Conservation (phyloP, 1,284 basidiomycete species). For the Ceratobasidium sp. region DNA sequence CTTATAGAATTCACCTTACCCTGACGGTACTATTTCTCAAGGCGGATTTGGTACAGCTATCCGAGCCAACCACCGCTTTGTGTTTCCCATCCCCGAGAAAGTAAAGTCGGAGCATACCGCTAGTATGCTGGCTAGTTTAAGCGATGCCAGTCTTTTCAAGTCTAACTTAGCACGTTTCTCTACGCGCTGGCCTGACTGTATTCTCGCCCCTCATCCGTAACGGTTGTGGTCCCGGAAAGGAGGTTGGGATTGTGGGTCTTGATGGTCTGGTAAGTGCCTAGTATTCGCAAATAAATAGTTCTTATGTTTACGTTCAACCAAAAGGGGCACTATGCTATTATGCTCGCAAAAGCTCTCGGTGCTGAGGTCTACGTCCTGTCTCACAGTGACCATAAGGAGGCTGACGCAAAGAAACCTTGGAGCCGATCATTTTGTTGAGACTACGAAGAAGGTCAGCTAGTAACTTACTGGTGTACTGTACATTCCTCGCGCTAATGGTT, state of each 20-base stretch:
- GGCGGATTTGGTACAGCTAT: slow-evolving; percentile 77
- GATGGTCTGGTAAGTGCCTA: slow-evolving; percentile 71
- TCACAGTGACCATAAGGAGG: slow-evolving; percentile 71
- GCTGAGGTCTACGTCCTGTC: slow-evolving; percentile 76
- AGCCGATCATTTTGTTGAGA: slow-evolving; percentile 67
- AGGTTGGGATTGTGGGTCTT: slow-evolving; percentile 75
- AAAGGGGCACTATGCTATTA: slow-evolving; percentile 68
- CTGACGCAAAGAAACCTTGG: slow-evolving; percentile 75
- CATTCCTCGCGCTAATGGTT: not conserved
- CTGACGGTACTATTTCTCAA: slow-evolving; percentile 66
- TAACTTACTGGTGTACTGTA: no score
- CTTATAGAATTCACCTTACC: slow-evolving; percentile 64
- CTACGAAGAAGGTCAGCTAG: slow-evolving; percentile 56
- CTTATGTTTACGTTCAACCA: no score
- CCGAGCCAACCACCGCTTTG: slow-evolving; percentile 75
- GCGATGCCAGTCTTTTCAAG: slow-evolving; percentile 44
- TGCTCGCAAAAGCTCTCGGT: slow-evolving; percentile 71
- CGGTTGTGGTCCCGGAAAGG: slow-evolving; percentile 73
- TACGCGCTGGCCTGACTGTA: slow-evolving; percentile 74
- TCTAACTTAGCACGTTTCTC: not conserved
- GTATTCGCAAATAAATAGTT: no score
- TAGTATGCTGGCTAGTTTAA: slow-evolving; percentile 50
- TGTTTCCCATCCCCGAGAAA: slow-evolving; percentile 75
- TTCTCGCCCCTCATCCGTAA: slow-evolving; percentile 75
- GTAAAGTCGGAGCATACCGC: slow-evolving; percentile 68